These are phyloP conservation scores for Tetraselmis chui DNA, from an alignment of 139 green algal species.

Conservation along the genomic window DNA sequence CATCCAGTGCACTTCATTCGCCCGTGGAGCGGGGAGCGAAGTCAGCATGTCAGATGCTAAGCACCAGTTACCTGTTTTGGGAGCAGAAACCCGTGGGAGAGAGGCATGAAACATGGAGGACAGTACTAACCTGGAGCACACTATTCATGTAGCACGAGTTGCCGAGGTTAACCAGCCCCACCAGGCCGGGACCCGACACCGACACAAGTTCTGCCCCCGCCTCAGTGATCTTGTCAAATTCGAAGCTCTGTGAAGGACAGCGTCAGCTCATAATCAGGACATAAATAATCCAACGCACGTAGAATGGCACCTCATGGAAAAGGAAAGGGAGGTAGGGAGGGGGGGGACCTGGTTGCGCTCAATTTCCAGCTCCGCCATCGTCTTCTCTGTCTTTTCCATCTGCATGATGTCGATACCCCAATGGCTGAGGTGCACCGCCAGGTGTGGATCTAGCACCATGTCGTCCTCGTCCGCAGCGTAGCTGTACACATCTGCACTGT, in stretches of 20 bases:
- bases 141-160: slow-evolving; percentile 97
- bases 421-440: slow-evolving; percentile 49
- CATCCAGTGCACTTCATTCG: too few species aligned
- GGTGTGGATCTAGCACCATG: slow-evolving; percentile 87
- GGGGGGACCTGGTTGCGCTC: neutral
- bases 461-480: slow-evolving; percentile 91
- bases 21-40: too few species aligned
- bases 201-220: slow-evolving; percentile 57
- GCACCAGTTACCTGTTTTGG: neutral
- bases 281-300: too few species aligned
- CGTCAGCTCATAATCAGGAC: too few species aligned
- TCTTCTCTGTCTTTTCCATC: slow-evolving; percentile 97
- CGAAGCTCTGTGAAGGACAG: slow-evolving; percentile 53
- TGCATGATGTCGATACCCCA: slow-evolving; percentile 98
- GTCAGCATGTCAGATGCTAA: neutral
- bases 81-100: neutral
- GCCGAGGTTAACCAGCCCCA: slow-evolving; percentile 93
- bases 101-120: neutral
- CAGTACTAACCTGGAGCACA: slow-evolving; percentile 63
- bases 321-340: neutral
- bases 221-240: slow-evolving; percentile 92
- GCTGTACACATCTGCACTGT: slow-evolving; percentile 84
- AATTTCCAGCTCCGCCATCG: slow-evolving; percentile 86
- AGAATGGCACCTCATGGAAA: neutral
- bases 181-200: slow-evolving; percentile 65